These are phyloP conservation scores for Sclerotinia trifoliorum DNA, from an alignment of 2,329 filamentous ascomycete genomes.

Conservation along the genomic window DNA sequence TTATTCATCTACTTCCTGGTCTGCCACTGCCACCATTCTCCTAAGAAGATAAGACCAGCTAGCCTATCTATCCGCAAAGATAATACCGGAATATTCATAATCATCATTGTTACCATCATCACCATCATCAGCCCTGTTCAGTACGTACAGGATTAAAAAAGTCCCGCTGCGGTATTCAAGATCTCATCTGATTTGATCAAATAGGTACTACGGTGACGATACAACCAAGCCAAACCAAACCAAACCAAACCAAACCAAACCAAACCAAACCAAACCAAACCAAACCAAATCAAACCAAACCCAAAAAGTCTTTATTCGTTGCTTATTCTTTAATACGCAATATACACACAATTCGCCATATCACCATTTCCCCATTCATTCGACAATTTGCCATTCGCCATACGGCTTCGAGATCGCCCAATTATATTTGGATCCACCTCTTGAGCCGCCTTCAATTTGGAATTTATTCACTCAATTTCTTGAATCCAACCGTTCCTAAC, in stretches of 20 bases:
- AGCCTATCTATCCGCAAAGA: background rate
- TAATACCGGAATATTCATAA: background rate
- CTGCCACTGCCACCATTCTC: background rate
- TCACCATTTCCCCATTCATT: background rate
- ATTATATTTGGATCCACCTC: slow-evolving; percentile 6
- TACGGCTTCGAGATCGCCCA: slow-evolving; percentile 3
- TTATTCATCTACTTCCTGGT: background rate
- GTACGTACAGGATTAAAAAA: background rate
- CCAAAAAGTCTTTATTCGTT: background rate
- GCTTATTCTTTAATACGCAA: background rate
- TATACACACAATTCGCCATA: background rate
- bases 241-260: background rate
- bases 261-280: background rate
- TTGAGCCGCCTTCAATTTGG: slow-evolving; percentile 5
- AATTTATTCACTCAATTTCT: background rate
- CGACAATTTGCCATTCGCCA: background rate
- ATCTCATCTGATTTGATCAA: slow-evolving; percentile 16
- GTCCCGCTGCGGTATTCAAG: slow-evolving; percentile 8
- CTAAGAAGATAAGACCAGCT: background rate
- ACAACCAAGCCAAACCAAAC: background rate
- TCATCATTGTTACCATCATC: background rate
- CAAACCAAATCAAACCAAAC: background rate
- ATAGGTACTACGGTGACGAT: background rate
- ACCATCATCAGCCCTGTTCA: slow-evolving; percentile 13
- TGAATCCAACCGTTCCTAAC: slow-evolving; percentile 16